Evolutionary conservation across 805 yeast genomes (phyloP), one percentile per base, ranked within the genome.

Genomic region (Saccharomycopsis schoenii): DNA sequence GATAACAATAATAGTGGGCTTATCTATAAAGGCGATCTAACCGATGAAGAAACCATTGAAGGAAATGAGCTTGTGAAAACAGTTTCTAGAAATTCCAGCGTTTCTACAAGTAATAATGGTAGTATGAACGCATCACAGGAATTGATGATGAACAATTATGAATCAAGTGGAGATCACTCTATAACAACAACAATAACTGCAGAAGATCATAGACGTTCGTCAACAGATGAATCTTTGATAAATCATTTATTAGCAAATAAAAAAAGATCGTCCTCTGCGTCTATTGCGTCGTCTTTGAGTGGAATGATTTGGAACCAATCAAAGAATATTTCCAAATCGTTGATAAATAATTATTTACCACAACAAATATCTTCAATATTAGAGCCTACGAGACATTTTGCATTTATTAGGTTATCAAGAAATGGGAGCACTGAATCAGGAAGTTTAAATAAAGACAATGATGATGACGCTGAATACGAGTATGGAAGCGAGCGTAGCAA

Each of bases 321-420:
- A 1, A 67, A 66, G 43, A 69, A 69, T 55, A 60, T 71, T 54
- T 66, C 63, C 11, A 61, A 57, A 14, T 57, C 24, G 4, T 14
- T 64, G 14, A 57, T 64, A 2, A 60, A 56, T 14, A 64, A 62
- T 50, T 82, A 80, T 63, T 69, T 83, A 21, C 86, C 86, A 0
- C 72, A 80, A 10, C 76, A 81, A 57, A 77, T 83, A 55, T 77
- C 84, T 12, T 80, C 86, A 1, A 83, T 84, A 5, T 68, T 84
- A 52, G 88, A 84, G 65, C 89, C 89, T 1, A 80, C 84, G 19
- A 69, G 89, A 58, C 86, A 84, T 63, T 84, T 81, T 74, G 88
- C 88, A 2, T 81, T 77, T 37, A 73, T 83, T 54, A 83, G 79
- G 65, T 72, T 83, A 39, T 69, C 72, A 2, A 60, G 58, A 29